A percentile compares a stretch with the other conserved stretches of the same genome.
These are phyloP conservation scores for Plasmodium billcollinsi DNA, from an alignment of 169 alveolate species.

Conservation along the genomic window DNA sequence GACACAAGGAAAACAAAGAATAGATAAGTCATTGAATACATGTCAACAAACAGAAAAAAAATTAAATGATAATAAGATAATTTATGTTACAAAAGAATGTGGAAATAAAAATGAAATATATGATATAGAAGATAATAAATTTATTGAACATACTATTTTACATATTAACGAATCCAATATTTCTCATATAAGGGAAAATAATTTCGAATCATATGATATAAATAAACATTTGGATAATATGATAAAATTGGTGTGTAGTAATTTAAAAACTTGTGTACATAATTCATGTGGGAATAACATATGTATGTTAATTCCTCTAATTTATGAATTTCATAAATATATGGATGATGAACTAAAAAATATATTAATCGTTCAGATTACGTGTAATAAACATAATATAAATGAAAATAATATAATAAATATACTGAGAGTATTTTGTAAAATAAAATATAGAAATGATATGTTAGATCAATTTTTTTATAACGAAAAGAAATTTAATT, in stretches of 20 bases:
- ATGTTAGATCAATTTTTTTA: conserved; percentile 40
- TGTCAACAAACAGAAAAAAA: not conserved
- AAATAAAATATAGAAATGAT: conserved; percentile 53
- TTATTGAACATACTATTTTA: not conserved
- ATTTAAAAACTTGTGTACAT: conserved; percentile 66
- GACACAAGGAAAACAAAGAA: not conserved
- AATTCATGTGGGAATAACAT: conserved; percentile 31
- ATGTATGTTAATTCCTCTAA: conserved; percentile 64
- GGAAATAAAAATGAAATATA: conserved; percentile 5
- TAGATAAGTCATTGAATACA: not conserved
- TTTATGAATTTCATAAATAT: conserved; percentile 63
- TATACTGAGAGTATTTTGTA: conserved; percentile 66
- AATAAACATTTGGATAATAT: conserved; percentile 29
- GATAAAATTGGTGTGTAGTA: conserved; percentile 38
- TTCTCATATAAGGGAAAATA: not conserved
- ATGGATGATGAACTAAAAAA: conserved; percentile 74
- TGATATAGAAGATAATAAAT: not conserved
- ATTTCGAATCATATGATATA: too few relatives aligned
- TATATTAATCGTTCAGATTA: conserved; percentile 74
- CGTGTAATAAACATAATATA: conserved; percentile 52
- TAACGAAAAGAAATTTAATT: conserved; percentile 24
- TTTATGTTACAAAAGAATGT: not conserved
- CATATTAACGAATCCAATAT: not conserved
- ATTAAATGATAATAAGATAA: not conserved
- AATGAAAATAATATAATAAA: conserved; percentile 57